A percentile compares a stretch with the other conserved stretches of the same genome.
Conservation (phyloP, 2,329 filamentous ascomycete species). For the Metarhizium robertsii region DNA sequence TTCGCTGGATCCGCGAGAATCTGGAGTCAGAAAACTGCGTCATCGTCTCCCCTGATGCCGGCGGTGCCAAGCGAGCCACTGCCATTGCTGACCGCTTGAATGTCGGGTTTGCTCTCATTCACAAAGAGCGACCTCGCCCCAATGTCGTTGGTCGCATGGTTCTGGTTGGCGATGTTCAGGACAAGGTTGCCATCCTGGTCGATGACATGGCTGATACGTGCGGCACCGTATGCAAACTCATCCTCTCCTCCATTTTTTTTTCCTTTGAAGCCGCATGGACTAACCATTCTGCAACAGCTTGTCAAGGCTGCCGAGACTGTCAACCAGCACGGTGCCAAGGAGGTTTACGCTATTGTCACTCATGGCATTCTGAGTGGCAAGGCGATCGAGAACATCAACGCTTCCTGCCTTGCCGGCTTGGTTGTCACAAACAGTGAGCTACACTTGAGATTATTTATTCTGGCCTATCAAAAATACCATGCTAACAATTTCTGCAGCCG, state of each 20-base stretch:
- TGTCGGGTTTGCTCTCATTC: slow-evolving; percentile 85
- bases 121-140: slow-evolving; percentile 81
- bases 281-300: slow-evolving; percentile 22
- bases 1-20: slow-evolving; percentile 87
- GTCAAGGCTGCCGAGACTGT: slow-evolving; percentile 83
- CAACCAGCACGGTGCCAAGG: slow-evolving; percentile 73
- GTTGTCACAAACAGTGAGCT: slow-evolving; percentile 77
- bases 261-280: not conserved
- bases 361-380: slow-evolving; percentile 86
- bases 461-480: not conserved
- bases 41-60: slow-evolving; percentile 90
- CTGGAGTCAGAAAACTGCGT: slow-evolving; percentile 74
- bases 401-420: slow-evolving; percentile 63
- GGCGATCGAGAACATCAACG: slow-evolving; percentile 78
- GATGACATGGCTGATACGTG: slow-evolving; percentile 98
- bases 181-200: slow-evolving; percentile 89
- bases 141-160: slow-evolving; percentile 89
- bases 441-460: not conserved
- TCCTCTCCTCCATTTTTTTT: not conserved
- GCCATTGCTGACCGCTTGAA: slow-evolving; percentile 89
- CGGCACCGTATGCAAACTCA: slow-evolving; percentile 47
- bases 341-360: slow-evolving; percentile 91
- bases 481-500: slow-evolving; percentile 21
- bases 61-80: slow-evolving; percentile 88
- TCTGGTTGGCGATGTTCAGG: slow-evolving; percentile 86